Evolutionary conservation across 2,329 filamentous ascomycete species (phyloP), one percentile per base, ranked within the genome.

Genomic region (Aspergillus sp.): DNA sequence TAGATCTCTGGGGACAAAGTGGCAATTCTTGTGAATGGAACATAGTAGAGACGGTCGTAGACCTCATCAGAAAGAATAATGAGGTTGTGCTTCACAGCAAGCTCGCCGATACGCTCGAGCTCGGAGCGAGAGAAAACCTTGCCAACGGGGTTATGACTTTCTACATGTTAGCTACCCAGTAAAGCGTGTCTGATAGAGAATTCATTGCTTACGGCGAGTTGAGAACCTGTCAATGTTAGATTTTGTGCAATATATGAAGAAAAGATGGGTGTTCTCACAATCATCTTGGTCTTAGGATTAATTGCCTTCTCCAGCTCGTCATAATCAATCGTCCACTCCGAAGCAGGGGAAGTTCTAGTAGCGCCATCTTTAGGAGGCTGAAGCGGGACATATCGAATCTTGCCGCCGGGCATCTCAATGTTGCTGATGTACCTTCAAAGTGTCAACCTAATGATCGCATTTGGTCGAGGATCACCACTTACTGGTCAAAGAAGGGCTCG

Each of bases 401-500:
- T 94, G 54, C 93, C 93, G 40, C 93, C 93, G 1, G 93, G 84
- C 90, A 98, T 97, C 68, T 96, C 88, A 52, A 98, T 97, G 70
- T 98, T 98, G 74, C 85, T 90, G 54, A 98, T 95, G 66, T 97
- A 95, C 57, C 78, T 82, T 33, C 7, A 8, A 32, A 6, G 31
- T 9, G 31, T 41, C 7, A 42, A 37, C 4, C 2, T 13, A 7
- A 7, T 7, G 28, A 32, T 35, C 6, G 12, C n/a, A 6, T 12
- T 31, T 34, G n/a, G 10, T 37, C 33, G 12, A 5, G 8, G 11
- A 13, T 7, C 6, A 11, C 34, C 39, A 59, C 75, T 62, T 65
- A 88, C 83, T 98, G 93, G 69, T 98, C 93, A 65, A 97, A 98
- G 72, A 96, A 98, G 8, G 93, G 93, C 72, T 98, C 93, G 65